Percentiles rank a stretch among this genome's conserved stretches.
Evolutionary conservation across 2,329 filamentous ascomycete species (phyloP).

Genomic region (Fonsecaea pugnacius): DNA sequence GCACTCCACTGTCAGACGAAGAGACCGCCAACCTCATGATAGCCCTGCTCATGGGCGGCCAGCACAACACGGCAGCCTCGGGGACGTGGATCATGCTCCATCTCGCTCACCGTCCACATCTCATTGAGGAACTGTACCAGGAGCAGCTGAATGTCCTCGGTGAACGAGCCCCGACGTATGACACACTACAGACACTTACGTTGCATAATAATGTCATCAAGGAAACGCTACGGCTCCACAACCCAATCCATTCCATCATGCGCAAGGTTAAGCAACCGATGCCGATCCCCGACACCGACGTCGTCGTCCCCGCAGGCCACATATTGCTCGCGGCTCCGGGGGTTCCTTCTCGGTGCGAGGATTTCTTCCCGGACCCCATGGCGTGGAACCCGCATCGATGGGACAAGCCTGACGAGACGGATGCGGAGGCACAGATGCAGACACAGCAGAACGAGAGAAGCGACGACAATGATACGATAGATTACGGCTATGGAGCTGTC

Average conservation of each 20-base stretch:
- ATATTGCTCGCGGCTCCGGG: constrained; percentile 82
- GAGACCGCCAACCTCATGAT: constrained; percentile 95
- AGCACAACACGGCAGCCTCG: constrained; percentile 85
- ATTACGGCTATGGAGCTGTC: constrained; percentile 91
- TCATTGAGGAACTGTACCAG: constrained; percentile 78
- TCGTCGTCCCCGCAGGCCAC: constrained; percentile 78
- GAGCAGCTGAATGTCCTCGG: constrained; percentile 80
- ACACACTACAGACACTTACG: constrained; percentile 76
- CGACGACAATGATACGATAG: constrained; percentile 68
- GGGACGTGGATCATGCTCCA: constrained; percentile 83
- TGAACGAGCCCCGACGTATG: constrained; percentile 74
- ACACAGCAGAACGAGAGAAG: constrained; percentile 42
- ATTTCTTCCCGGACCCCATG: constrained; percentile 64
- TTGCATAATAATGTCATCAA: constrained; percentile 85
- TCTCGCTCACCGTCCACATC: constrained; percentile 76
- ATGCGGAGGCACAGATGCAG: constrained; percentile 51
- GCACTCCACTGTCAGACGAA: constrained; percentile 74
- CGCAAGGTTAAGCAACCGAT: constrained; percentile 89
- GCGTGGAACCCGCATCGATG: constrained; percentile 66
- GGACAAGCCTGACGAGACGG: constrained; percentile 63
- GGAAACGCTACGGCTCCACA: constrained; percentile 87
- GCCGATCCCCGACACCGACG: constrained; percentile 66
- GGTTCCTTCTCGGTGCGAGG: constrained; percentile 65
- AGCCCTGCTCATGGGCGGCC: constrained; percentile 86
- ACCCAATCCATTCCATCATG: constrained; percentile 93